A percentile compares a stretch with the other conserved stretches of the same genome.
Conservation (phyloP, 352 stramenopile genomes). For the Thraustotheca clavata region DNA sequence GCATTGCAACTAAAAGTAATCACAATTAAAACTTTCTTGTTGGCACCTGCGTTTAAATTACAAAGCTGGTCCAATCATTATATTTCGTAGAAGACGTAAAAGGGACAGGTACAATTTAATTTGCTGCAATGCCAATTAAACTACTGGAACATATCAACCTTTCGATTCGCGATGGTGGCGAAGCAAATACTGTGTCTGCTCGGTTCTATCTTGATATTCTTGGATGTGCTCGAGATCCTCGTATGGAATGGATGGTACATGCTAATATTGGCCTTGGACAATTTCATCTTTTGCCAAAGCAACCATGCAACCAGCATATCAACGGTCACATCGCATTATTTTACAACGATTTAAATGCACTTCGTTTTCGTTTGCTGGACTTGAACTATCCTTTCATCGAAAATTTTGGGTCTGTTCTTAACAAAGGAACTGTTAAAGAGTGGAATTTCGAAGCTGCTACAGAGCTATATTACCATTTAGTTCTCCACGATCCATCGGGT, state of each 20-base stretch:
- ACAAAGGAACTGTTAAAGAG: conserved; percentile 26
- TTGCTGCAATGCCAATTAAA: conserved; percentile 31
- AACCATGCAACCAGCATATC: conserved; percentile 50
- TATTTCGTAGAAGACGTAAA: no score
- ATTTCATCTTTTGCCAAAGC: conserved; percentile 61
- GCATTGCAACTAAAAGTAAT: no score
- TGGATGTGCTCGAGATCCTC: conserved; percentile 51
- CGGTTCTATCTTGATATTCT: conserved; percentile 61
- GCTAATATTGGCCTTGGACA: conserved; percentile 61
- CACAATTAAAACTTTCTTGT: no score
- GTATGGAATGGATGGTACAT: conserved; percentile 59
- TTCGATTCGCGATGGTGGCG: conserved; percentile 46
- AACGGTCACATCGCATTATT: conserved; percentile 51
- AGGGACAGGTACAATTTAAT: no score
- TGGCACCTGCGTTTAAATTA: no score
- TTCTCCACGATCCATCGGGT: conserved; percentile 48
- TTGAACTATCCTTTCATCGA: neutral
- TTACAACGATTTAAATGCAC: conserved; percentile 43
- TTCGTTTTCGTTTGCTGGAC: conserved; percentile 38
- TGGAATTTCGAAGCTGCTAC: conserved; percentile 24
- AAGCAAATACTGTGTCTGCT: conserved; percentile 34
- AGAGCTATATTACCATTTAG: conserved; percentile 47
- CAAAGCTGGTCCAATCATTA: no score
- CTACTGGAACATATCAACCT: conserved; percentile 69
- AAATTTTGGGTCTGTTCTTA: conserved; percentile 17